phyloP scores from a whole-genome alignment of 768 basidiomycete species.

The Termitomyces sp. region DNA sequence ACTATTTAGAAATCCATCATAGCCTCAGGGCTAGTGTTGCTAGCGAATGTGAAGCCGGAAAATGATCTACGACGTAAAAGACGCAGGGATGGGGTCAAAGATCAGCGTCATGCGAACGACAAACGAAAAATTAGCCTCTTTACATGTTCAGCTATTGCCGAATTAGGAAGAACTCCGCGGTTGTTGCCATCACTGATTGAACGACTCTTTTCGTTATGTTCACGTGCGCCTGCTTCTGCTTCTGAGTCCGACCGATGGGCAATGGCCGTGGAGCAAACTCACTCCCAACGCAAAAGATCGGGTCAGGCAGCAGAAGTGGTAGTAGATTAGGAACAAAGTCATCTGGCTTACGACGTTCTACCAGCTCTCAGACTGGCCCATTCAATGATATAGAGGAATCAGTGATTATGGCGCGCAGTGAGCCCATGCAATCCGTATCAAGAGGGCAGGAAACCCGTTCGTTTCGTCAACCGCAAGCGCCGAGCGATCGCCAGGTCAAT shows the following conservation, averaged over 20 bases:
- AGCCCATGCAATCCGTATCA: background rate
- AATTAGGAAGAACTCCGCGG: background rate
- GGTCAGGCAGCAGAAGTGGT: background rate
- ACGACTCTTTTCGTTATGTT: background rate
- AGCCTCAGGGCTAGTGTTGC: constrained; percentile 58
- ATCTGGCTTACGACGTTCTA: background rate
- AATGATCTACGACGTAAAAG: constrained; percentile 39
- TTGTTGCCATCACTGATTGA: background rate
- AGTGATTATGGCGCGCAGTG: constrained; percentile 3
- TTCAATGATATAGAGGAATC: constrained; percentile 6
- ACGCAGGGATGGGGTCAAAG: constrained; percentile 18
- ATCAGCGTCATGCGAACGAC: constrained; percentile 6
- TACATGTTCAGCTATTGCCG: constrained; percentile 8
- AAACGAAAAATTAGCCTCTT: constrained; percentile 1
- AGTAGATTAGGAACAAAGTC: background rate
- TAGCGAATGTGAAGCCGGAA: constrained; percentile 68
- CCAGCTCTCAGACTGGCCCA: constrained; percentile 3
- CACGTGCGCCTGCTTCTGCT: background rate
- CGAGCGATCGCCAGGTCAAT: background rate
- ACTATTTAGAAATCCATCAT: constrained; percentile 79
- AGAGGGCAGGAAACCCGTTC: background rate
- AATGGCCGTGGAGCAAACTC: background rate
- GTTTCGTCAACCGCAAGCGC: background rate
- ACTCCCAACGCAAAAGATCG: background rate
- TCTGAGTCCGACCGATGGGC: background rate